These are phyloP conservation scores for Cystofilobasidium ferigula DNA, from an alignment of 768 basidiomycete species.

Conservation along the genomic window DNA sequence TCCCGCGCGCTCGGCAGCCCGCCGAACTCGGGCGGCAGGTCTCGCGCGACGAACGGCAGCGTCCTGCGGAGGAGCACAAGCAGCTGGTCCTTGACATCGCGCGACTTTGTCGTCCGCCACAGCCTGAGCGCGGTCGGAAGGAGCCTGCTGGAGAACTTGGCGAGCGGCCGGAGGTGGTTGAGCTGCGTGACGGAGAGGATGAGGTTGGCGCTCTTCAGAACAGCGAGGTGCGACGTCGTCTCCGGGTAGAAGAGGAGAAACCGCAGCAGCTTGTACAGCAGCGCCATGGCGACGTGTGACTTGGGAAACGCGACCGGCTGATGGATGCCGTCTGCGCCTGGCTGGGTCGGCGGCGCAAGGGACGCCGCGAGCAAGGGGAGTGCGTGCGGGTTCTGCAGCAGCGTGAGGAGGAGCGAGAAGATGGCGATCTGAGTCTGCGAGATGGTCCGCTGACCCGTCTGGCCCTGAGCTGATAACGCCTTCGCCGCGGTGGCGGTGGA, in stretches of 20 bases:
- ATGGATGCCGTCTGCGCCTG: background rate
- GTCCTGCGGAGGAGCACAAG: constrained; percentile 60
- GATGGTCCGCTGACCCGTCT: constrained; percentile 23
- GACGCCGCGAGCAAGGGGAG: constrained; percentile 50
- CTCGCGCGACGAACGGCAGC: constrained; percentile 53
- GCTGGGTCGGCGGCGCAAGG: constrained; percentile 45
- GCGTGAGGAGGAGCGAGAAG: constrained; percentile 42
- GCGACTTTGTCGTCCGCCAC: constrained; percentile 65
- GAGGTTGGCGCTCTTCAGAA: constrained; percentile 56
- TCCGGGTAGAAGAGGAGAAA: constrained; percentile 66
- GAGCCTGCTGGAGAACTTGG: constrained; percentile 50
- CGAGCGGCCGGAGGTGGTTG: constrained; percentile 55
- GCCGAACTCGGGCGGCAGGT: background rate
- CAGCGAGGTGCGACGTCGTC: constrained; percentile 66
- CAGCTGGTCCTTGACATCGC: constrained; percentile 63
- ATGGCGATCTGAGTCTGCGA: constrained; percentile 59
- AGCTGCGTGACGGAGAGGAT: constrained; percentile 65
- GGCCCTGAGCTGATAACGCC: background rate
- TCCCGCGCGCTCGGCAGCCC: background rate
- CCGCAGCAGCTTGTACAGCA: constrained; percentile 51
- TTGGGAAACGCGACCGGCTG: constrained; percentile 21
- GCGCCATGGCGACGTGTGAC: constrained; percentile 29
- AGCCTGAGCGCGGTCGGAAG: constrained; percentile 58
- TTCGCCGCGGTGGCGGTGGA: background rate
- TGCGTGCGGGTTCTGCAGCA: constrained; percentile 46